Conservation (phyloP, 345 rosid genomes). For the Eucalyptus regnans region DNA sequence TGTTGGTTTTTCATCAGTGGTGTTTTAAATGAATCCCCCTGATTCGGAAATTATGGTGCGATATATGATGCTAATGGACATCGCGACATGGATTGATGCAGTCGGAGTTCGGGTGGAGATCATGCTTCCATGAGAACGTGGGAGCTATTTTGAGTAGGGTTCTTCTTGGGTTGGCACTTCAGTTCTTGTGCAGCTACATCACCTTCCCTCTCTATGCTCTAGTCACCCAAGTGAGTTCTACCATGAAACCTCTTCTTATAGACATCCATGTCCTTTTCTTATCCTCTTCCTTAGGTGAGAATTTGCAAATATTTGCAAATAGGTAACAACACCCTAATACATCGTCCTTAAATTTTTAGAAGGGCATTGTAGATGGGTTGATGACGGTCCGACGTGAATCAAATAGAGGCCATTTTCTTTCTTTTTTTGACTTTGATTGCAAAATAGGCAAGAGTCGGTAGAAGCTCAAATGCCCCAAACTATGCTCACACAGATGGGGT, state of each 20-base stretch:
- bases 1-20: background rate
- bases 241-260: background rate
- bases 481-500: slow-evolving; percentile 29
- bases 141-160: slow-evolving; percentile 9
- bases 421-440: background rate
- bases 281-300: background rate
- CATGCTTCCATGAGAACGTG: slow-evolving; percentile 34
- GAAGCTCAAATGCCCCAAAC: background rate
- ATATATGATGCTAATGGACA: background rate
- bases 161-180: slow-evolving; percentile 20
- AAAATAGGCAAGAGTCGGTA: background rate
- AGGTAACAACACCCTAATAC: background rate
- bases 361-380: background rate
- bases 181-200: slow-evolving; percentile 40
- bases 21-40: background rate
- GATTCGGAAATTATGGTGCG: background rate
- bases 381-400: background rate
- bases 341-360: background rate
- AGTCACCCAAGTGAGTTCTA: slow-evolving; percentile 40
- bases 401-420: background rate
- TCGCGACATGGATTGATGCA: background rate
- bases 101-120: slow-evolving; percentile 19
- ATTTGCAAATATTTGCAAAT: background rate
- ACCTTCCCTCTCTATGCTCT: slow-evolving; percentile 49
- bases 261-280: background rate